Conservation (phyloP, 768 basidiomycete species). For the Trametes sanguinea region DNA sequence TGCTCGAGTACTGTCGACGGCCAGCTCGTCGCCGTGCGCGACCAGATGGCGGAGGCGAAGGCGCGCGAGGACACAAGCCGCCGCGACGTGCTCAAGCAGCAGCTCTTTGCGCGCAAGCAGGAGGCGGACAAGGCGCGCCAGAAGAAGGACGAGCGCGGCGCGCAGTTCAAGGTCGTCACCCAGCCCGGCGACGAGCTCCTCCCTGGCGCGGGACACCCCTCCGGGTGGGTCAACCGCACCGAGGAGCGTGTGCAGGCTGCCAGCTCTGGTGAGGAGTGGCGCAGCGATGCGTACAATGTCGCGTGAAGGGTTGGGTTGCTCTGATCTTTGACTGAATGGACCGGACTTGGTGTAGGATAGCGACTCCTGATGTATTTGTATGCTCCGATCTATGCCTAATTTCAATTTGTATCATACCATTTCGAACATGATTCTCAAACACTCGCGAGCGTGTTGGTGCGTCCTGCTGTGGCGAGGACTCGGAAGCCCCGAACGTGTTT, state of each 20-base stretch:
- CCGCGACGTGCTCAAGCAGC: slow-evolving; percentile 20
- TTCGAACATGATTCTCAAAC: not conserved
- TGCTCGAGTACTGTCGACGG: slow-evolving; percentile 86
- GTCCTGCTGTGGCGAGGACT: too few relatives aligned
- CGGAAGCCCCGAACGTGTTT: too few relatives aligned
- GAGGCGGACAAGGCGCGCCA: slow-evolving; percentile 43
- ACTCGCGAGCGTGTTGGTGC: too few relatives aligned
- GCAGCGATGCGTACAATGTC: slow-evolving; percentile 46
- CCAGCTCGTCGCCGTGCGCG: slow-evolving; percentile 83
- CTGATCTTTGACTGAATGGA: not conserved
- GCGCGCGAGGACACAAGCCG: slow-evolving; percentile 41
- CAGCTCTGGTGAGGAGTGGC: slow-evolving; percentile 49
- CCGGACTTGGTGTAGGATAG: slow-evolving; percentile 4
- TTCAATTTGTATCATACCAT: not conserved
- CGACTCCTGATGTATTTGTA: not conserved
- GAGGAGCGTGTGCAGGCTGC: slow-evolving; percentile 46
- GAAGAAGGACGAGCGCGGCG: slow-evolving; percentile 43
- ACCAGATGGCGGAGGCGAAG: slow-evolving; percentile 69
- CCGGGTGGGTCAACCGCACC: slow-evolving; percentile 71
- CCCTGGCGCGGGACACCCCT: slow-evolving; percentile 60
- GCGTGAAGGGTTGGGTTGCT: not conserved
- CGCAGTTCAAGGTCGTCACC: slow-evolving; percentile 82
- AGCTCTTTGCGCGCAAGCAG: slow-evolving; percentile 62
- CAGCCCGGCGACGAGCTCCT: slow-evolving; percentile 68
- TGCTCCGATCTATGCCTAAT: not conserved